Conservation (phyloP, 371 early-diverging fungal species). For the Actinomortierella ambigua region DNA sequence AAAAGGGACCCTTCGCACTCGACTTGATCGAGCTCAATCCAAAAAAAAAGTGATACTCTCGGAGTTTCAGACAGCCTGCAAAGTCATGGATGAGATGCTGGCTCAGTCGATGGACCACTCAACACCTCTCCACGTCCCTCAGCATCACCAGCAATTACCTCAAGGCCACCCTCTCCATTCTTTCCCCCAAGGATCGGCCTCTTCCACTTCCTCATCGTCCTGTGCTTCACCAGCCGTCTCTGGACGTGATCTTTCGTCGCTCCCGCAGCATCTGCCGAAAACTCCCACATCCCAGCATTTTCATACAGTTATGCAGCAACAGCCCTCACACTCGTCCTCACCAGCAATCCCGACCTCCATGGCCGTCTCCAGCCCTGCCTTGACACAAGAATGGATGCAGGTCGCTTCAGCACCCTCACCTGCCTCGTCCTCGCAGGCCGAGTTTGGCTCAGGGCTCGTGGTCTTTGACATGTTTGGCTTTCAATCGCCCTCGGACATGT, state of each 20-base stretch:
- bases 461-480: slow-evolving; percentile 43
- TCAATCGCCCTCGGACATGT: slow-evolving; percentile 22
- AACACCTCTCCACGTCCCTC: no score
- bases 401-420: slow-evolving; percentile 29
- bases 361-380: slow-evolving; percentile 9
- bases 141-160: no score
- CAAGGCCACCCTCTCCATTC: no score
- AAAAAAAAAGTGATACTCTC: no score
- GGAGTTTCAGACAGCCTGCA: no score
- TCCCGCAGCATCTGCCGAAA: slow-evolving; percentile 20
- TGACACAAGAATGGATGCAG: slow-evolving; percentile 36
- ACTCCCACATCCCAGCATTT: slow-evolving; percentile 20
- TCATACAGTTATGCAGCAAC: slow-evolving; percentile 18
- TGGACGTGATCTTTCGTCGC: slow-evolving; percentile 15
- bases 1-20: slow-evolving; percentile 7
- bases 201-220: no score
- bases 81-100: no score
- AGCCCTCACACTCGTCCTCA: slow-evolving; percentile 12
- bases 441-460: no score
- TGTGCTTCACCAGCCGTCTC: no score
- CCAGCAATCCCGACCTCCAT: slow-evolving; percentile 17
- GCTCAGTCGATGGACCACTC: no score
- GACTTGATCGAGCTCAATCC: slow-evolving; percentile 3
- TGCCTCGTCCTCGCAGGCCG: slow-evolving; percentile 8
- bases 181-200: no score